Conservation (phyloP, 2,329 filamentous ascomycete genomes). For the Elsinoe ampelina region DNA sequence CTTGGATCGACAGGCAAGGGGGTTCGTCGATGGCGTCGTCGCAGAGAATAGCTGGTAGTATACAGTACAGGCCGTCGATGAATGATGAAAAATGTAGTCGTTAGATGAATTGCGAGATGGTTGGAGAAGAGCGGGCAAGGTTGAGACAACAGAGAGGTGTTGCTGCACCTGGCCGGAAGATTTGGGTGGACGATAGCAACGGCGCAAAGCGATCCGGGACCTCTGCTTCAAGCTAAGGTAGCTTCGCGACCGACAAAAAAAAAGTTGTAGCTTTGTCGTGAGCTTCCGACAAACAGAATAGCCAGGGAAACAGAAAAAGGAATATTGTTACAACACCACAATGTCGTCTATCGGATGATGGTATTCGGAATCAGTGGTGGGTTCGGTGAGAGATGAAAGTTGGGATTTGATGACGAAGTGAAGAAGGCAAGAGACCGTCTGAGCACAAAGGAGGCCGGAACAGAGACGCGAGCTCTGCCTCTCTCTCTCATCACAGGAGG, state of each 20-base stretch:
- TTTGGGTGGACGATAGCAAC: slow-evolving; percentile 14
- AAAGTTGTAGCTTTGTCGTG: neutral
- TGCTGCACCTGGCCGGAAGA: slow-evolving; percentile 1
- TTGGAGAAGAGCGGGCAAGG: neutral
- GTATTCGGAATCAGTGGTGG: neutral
- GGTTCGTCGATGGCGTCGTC: neutral
- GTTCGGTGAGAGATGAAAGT: neutral
- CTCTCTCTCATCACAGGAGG: neutral
- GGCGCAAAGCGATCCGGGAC: slow-evolving; percentile 8
- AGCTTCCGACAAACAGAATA: neutral
- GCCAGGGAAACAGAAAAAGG: too few species aligned
- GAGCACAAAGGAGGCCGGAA: slow-evolving; percentile 6
- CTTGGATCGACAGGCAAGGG: neutral
- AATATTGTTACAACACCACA: neutral
- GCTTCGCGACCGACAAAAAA: slow-evolving; percentile 11
- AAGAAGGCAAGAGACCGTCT: neutral
- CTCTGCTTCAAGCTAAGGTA: neutral
- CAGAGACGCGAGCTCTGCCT: neutral
- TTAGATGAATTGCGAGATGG: slow-evolving; percentile 8
- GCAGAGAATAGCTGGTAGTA: neutral
- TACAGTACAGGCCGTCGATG: slow-evolving; percentile 6
- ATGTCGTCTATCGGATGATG: neutral
- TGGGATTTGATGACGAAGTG: slow-evolving; percentile 2
- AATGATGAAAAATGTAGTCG: slow-evolving; percentile 5
- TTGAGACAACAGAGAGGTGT: slow-evolving; percentile 2